phyloP scores from a whole-genome alignment of 2,329 filamentous ascomycete genomes.

The Trichoderma oligosporum region DNA sequence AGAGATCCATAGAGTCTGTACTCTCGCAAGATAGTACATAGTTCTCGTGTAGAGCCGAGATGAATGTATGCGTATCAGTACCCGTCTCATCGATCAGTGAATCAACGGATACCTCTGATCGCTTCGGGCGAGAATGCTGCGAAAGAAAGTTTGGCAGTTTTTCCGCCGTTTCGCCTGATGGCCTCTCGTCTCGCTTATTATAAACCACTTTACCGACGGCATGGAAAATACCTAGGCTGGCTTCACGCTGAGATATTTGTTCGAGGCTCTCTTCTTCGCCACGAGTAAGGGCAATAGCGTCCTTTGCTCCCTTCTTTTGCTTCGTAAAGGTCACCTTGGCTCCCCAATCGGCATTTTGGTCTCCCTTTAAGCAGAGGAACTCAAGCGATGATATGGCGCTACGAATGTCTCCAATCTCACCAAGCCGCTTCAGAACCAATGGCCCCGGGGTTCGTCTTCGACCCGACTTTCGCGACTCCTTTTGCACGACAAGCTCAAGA shows the following conservation, averaged over 20 bases:
- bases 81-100: constrained; percentile 87
- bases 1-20: constrained; percentile 44
- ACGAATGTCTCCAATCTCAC: constrained; percentile 85
- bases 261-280: constrained; percentile 77
- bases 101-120: constrained; percentile 65
- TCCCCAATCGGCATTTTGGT: constrained; percentile 70
- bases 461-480: constrained; percentile 77
- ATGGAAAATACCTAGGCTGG: constrained; percentile 90
- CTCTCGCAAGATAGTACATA: constrained; percentile 79
- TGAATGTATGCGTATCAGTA: constrained; percentile 85
- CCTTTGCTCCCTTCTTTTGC: constrained; percentile 57
- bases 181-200: constrained; percentile 74
- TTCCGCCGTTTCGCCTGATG: constrained; percentile 45
- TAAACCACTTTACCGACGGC: constrained; percentile 94
- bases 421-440: constrained; percentile 70
- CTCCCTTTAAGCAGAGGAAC: constrained; percentile 82
- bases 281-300: constrained; percentile 60
- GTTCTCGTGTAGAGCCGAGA: constrained; percentile 90
- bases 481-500: constrained; percentile 74
- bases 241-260: constrained; percentile 80
- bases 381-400: constrained; percentile 90
- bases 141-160: constrained; percentile 57
- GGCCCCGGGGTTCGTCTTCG: constrained; percentile 73
- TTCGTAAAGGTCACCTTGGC: constrained; percentile 69
- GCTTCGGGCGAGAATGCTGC: constrained; percentile 55